A percentile compares a stretch with the other conserved stretches of the same genome.
Conservation (phyloP, 352 stramenopile species). For the Pythium pectinolyticum region DNA sequence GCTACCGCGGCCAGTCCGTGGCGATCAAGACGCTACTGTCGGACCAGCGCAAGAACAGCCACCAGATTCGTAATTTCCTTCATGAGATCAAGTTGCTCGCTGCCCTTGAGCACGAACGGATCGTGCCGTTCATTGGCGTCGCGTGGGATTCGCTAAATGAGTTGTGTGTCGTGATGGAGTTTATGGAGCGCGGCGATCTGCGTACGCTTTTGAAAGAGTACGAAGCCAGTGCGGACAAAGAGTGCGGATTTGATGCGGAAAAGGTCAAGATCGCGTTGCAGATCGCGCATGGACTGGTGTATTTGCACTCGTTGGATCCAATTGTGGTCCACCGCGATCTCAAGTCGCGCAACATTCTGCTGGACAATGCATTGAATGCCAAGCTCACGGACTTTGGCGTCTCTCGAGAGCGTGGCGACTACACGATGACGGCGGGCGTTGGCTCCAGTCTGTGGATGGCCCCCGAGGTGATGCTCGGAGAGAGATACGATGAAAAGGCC, state of each 20-base stretch:
- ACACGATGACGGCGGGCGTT: slow-evolving; percentile 28
- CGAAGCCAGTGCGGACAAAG: slow-evolving; percentile 6
- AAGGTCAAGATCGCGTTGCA: slow-evolving; percentile 55
- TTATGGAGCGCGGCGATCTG: slow-evolving; percentile 33
- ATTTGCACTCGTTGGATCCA: slow-evolving; percentile 46
- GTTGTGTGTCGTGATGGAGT: slow-evolving; percentile 39
- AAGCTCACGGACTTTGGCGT: slow-evolving; percentile 65
- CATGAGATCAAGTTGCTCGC: slow-evolving; percentile 32
- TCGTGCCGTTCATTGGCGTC: slow-evolving; percentile 52
- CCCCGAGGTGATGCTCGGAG: slow-evolving; percentile 38
- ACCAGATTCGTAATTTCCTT: slow-evolving; percentile 23
- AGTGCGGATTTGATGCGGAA: slow-evolving; percentile 35
- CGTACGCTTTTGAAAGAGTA: slow-evolving; percentile 16
- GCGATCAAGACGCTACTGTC: slow-evolving; percentile 15
- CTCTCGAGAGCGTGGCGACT: slow-evolving; percentile 18
- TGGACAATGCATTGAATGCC: slow-evolving; percentile 36
- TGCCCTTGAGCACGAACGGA: slow-evolving; percentile 34
- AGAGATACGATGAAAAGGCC: slow-evolving; percentile 40
- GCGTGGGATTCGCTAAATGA: slow-evolving; percentile 52
- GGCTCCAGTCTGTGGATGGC: slow-evolving; percentile 29
- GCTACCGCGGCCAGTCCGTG: not conserved
- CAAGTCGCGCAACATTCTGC: slow-evolving; percentile 43
- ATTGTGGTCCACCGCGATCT: slow-evolving; percentile 38
- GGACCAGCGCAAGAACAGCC: slow-evolving; percentile 7
- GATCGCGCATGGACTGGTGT: slow-evolving; percentile 43